These are phyloP conservation scores for Xylariaceae sp. DNA, from an alignment of 2,329 filamentous ascomycete genomes.

Conservation along the genomic window DNA sequence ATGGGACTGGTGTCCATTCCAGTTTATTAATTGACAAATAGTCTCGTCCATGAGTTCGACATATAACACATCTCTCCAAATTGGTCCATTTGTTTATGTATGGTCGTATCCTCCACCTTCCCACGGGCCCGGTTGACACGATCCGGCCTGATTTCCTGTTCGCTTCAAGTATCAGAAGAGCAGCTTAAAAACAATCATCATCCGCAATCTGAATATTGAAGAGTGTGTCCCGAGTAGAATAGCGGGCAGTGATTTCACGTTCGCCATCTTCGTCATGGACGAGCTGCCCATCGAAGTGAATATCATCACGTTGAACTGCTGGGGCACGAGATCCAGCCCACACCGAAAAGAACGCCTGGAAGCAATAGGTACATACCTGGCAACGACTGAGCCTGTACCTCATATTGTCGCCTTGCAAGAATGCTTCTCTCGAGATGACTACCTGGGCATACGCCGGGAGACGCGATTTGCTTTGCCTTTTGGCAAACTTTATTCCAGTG, in stretches of 20 bases:
- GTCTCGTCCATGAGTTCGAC: too few relatives aligned
- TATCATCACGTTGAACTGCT: slow-evolving; percentile 90
- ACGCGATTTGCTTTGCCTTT: slow-evolving; percentile 75
- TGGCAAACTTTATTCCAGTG: slow-evolving; percentile 89
- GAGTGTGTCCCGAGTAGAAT: too few relatives aligned
- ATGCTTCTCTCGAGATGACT: slow-evolving; percentile 87
- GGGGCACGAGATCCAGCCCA: slow-evolving; percentile 85
- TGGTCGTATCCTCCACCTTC: too few relatives aligned
- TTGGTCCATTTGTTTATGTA: too few relatives aligned
- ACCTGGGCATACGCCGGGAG: slow-evolving; percentile 68
- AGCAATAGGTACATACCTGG: slow-evolving; percentile 80
- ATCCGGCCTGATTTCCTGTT: too few relatives aligned
- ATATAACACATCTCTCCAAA: too few relatives aligned
- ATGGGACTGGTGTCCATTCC: too few relatives aligned
- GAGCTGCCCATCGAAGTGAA: slow-evolving; percentile 58
- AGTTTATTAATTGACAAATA: too few relatives aligned
- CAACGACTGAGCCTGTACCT: slow-evolving; percentile 62
- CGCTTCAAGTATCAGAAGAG: too few relatives aligned
- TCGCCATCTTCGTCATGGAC: slow-evolving; percentile 19
- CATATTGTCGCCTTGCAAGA: slow-evolving; percentile 93
- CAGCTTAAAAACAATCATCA: too few relatives aligned
- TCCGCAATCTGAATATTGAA: too few relatives aligned
- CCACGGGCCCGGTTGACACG: too few relatives aligned
- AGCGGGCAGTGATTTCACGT: not conserved
- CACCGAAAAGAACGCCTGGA: slow-evolving; percentile 72